Conservation (phyloP, 2,329 filamentous ascomycete genomes). For the Neocucurbitaria cava region DNA sequence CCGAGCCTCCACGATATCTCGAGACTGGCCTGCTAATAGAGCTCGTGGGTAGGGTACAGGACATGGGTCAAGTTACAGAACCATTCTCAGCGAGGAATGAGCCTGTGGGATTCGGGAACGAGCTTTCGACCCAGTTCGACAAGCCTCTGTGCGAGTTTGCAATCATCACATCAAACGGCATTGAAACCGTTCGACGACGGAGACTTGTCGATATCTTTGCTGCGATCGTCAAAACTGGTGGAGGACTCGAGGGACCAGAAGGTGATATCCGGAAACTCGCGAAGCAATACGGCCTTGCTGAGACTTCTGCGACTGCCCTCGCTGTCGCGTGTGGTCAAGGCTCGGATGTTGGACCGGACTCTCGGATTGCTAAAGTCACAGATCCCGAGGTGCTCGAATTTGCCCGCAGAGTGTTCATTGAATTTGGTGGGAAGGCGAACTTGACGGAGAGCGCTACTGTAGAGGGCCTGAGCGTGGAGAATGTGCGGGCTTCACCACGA, state of each 20-base stretch:
- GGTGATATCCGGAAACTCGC: slow-evolving; percentile 84
- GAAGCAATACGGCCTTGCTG: slow-evolving; percentile 82
- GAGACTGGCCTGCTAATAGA: slow-evolving; percentile 84
- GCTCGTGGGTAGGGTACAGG: slow-evolving; percentile 76
- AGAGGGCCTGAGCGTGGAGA: slow-evolving; percentile 72
- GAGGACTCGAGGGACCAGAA: slow-evolving; percentile 80
- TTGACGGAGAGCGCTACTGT: slow-evolving; percentile 78
- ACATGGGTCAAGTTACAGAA: slow-evolving; percentile 77
- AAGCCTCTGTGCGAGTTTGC: slow-evolving; percentile 82
- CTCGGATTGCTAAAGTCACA: slow-evolving; percentile 72
- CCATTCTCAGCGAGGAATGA: slow-evolving; percentile 70
- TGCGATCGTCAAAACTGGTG: slow-evolving; percentile 74
- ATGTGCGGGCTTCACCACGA: slow-evolving; percentile 84
- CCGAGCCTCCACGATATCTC: slow-evolving; percentile 66
- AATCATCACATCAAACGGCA: slow-evolving; percentile 86
- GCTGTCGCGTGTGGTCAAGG: slow-evolving; percentile 96
- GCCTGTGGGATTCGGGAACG: slow-evolving; percentile 84
- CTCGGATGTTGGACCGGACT: slow-evolving; percentile 75
- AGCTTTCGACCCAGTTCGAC: slow-evolving; percentile 95
- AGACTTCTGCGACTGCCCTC: slow-evolving; percentile 87
- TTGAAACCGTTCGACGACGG: slow-evolving; percentile 83
- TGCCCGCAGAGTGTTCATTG: slow-evolving; percentile 87
- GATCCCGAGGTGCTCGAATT: slow-evolving; percentile 87
- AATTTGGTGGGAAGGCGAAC: slow-evolving; percentile 86
- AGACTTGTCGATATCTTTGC: slow-evolving; percentile 93